Conservation (phyloP, 495 filamentous ascomycete genomes). For the Daldinia decipiens region DNA sequence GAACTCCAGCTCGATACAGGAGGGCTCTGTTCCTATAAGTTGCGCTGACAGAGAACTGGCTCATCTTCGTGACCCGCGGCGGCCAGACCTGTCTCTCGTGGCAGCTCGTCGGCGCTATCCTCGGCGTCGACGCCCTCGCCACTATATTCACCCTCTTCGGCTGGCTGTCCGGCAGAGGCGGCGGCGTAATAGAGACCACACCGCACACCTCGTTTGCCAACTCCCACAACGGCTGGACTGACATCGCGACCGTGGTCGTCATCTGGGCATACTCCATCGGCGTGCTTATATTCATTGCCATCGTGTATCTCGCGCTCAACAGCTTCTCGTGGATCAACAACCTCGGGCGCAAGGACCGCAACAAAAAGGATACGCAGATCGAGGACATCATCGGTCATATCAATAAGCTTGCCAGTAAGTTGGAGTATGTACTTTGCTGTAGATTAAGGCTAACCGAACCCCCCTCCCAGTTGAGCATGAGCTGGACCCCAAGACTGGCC, state of each 20-base stretch:
- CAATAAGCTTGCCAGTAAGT: conserved; percentile 64
- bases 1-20: conserved; percentile 81
- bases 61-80: conserved; percentile 93
- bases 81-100: conserved; percentile 84
- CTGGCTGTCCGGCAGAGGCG: conserved; percentile 68
- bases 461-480: conserved; percentile 75
- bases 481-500: conserved; percentile 65
- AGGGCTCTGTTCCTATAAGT: conserved; percentile 87
- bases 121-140: conserved; percentile 81
- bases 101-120: conserved; percentile 78
- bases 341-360: conserved; percentile 79
- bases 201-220: conserved; percentile 50
- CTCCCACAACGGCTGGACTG: conserved; percentile 66
- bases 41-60: conserved; percentile 93
- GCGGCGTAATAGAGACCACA: conserved; percentile 38
- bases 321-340: conserved; percentile 75
- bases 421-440: neutral
- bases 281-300: conserved; percentile 80
- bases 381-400: conserved; percentile 83
- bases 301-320: conserved; percentile 80
- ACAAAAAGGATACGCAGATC: conserved; percentile 76
- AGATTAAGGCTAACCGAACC: conserved; percentile 2
- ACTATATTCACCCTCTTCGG: conserved; percentile 86
- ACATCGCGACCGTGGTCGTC: conserved; percentile 81
- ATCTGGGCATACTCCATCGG: conserved; percentile 83